Conservation (phyloP, 1,284 basidiomycete species). For the Rhodotorula sp. region DNA sequence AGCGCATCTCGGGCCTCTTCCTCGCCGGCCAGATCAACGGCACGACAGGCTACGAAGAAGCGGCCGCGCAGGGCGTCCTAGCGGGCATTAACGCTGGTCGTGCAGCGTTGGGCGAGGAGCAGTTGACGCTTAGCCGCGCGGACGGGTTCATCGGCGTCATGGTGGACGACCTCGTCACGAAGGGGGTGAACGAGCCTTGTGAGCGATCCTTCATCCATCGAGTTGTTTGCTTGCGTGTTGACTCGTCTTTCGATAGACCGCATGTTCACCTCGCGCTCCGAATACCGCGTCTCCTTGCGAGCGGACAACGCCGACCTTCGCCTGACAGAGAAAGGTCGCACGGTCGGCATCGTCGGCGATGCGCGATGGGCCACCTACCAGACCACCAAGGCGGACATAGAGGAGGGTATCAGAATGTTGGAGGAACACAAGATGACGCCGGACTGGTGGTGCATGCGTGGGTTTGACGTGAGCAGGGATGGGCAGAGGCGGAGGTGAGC, state of each 20-base stretch:
- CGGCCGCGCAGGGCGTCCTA: conserved; percentile 77
- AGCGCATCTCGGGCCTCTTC: conserved; percentile 74
- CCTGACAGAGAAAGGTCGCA: conserved; percentile 65
- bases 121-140: conserved; percentile 69
- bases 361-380: conserved; percentile 61
- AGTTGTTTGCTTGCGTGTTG: neutral
- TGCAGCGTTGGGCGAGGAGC: conserved; percentile 57
- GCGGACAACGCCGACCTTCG: conserved; percentile 84
- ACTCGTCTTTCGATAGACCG: conserved; percentile 58
- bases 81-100: conserved; percentile 85
- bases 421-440: conserved; percentile 48
- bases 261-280: conserved; percentile 87
- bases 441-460: conserved; percentile 46
- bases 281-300: conserved; percentile 80
- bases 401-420: conserved; percentile 57
- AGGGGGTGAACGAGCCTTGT: conserved; percentile 82
- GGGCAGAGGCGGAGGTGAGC: conserved; percentile 44
- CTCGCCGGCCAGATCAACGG: conserved; percentile 84
- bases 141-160: conserved; percentile 83
- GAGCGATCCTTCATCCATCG: neutral
- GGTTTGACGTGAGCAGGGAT: conserved; percentile 47
- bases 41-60: conserved; percentile 89
- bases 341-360: conserved; percentile 61
- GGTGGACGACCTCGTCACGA: conserved; percentile 82
- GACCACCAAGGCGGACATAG: conserved; percentile 56